Evolutionary conservation across 495 filamentous ascomycete genomes (phyloP), one percentile per base, ranked within the genome.

Genomic region (Glutinoglossum americanum): DNA sequence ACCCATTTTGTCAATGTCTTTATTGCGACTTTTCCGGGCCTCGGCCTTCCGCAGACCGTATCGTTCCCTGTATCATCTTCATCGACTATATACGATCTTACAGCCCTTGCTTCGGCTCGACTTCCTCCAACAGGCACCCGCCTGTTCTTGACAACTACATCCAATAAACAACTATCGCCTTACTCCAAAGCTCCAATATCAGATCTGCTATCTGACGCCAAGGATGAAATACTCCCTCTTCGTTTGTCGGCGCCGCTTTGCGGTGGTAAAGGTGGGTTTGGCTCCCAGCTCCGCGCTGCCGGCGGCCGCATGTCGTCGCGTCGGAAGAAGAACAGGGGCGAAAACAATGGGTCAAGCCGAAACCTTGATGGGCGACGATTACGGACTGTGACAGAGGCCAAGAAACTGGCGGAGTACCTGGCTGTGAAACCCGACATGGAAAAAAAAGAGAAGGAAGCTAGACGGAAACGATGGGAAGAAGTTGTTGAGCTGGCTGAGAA

Each of bases 401-500:
- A 97, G 67, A 83, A 85, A 2, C 74, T 98, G 32, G 89, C 93
- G 0, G 90, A 97, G 66, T 97, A 94, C 65, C 76, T 97, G 1
- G 89, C 92, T 13, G 81, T 92, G 56, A 96, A 97, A 66, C 92
- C 93, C 0, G 92, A 95, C 58, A 94, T 96, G 89, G 92, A 95
- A 58, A 80, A 81, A 63, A 84, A 83, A 64, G 90, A 95, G 66
- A 87, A 88, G 59, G 89, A 93, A 65, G 83, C 83, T 67, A 77
- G 87, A 47, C 73, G 81, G 49, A 77, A 81, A 67, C 68, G 87
- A 49, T 94, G 88, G 85, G 78, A 90, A 67, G 76, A 85, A 59
- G 81, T 96, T 28, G 82, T 95, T 37, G 87, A 87, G 23, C 72
- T 80, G 54, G 82, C 89, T 0, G 90, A 96, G 64, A 76, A 78